phyloP scores from a whole-genome alignment of 2,329 filamentous ascomycete genomes.

The Mycosphaerella arachidis region DNA sequence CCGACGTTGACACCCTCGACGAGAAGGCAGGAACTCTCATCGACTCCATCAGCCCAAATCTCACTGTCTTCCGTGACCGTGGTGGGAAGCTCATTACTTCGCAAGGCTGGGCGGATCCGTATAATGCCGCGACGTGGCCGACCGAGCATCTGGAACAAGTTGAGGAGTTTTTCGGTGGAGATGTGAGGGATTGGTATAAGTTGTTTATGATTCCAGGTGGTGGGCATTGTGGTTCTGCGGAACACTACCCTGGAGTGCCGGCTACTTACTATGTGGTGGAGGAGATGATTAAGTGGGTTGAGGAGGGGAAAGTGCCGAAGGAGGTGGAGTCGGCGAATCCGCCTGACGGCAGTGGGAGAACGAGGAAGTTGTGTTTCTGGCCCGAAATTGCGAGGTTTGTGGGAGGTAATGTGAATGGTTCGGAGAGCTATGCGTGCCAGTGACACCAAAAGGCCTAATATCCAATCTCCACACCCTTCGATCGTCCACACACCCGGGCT shows the following conservation, averaged over 20 bases:
- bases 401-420: conserved; percentile 22
- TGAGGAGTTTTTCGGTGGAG: conserved; percentile 21
- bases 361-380: conserved; percentile 35
- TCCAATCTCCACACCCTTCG: conserved; percentile 6
- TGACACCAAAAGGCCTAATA: conserved; percentile 11
- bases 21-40: conserved; percentile 34
- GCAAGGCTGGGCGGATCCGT: conserved; percentile 40
- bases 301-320: conserved; percentile 27
- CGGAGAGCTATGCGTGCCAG: conserved; percentile 25
- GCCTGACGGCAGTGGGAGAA: conserved; percentile 29
- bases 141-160: conserved; percentile 34
- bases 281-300: conserved; percentile 36
- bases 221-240: conserved; percentile 37
- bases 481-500: too few species aligned
- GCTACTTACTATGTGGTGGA: conserved; percentile 34
- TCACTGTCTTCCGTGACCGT: conserved; percentile 27
- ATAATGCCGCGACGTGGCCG: conserved; percentile 36
- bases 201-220: conserved; percentile 40
- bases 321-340: conserved; percentile 31
- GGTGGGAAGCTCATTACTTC: conserved; percentile 38
- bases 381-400: conserved; percentile 30
- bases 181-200: conserved; percentile 33
- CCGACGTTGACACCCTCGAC: conserved; percentile 35
- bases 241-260: conserved; percentile 32
- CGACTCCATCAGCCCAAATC: conserved; percentile 35